Evolutionary conservation across 2,329 filamentous ascomycete species (phyloP).

Genomic region (Phyllosticta paracitricarpa): DNA sequence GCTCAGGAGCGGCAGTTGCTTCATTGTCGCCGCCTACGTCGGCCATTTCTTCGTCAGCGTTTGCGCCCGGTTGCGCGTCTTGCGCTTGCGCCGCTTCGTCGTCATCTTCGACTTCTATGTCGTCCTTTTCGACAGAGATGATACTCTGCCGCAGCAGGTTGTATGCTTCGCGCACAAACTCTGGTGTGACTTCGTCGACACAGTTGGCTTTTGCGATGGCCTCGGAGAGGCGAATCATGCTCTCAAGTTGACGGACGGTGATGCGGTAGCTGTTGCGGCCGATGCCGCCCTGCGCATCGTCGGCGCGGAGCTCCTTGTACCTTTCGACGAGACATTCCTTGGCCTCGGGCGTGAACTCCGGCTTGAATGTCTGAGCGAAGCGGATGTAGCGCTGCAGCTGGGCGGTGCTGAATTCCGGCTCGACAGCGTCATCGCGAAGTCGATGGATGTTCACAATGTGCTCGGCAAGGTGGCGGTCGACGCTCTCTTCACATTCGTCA

Average conservation of each 20-base stretch:
- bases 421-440: slow-evolving; percentile 79
- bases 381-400: slow-evolving; percentile 95
- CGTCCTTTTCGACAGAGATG: slow-evolving; percentile 95
- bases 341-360: slow-evolving; percentile 81
- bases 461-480: slow-evolving; percentile 82
- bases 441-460: slow-evolving; percentile 95
- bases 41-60: slow-evolving; percentile 21
- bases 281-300: slow-evolving; percentile 88
- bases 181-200: slow-evolving; percentile 74
- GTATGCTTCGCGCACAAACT: slow-evolving; percentile 86
- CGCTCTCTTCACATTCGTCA: slow-evolving; percentile 87
- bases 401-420: slow-evolving; percentile 91
- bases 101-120: slow-evolving; percentile 83
- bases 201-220: slow-evolving; percentile 99
- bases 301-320: slow-evolving; percentile 89
- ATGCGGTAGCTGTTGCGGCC: slow-evolving; percentile 95
- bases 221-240: slow-evolving; percentile 88
- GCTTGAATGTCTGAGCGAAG: slow-evolving; percentile 88
- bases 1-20: slow-evolving; percentile 25
- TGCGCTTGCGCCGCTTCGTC: slow-evolving; percentile 52
- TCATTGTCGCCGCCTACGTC: slow-evolving; percentile 31
- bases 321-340: slow-evolving; percentile 77
- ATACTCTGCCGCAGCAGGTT: slow-evolving; percentile 88
- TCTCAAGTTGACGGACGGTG: slow-evolving; percentile 91
- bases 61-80: slow-evolving; percentile 41